phyloP scores from a whole-genome alignment of 495 filamentous ascomycete species.

The Lepraria neglecta region DNA sequence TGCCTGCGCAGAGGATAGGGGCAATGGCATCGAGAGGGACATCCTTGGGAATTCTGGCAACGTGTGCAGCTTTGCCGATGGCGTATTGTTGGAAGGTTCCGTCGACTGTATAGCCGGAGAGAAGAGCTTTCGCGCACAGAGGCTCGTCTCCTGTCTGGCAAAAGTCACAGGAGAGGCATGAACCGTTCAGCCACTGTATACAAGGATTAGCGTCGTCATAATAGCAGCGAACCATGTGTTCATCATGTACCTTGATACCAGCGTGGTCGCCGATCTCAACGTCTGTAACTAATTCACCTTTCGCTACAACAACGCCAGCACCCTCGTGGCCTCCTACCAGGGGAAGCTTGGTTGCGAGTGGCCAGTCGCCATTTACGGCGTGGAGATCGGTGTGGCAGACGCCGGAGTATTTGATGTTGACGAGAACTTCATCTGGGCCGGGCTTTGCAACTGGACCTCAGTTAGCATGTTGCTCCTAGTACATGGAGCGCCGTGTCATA shows the following conservation, averaged over 20 bases:
- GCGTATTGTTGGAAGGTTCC: conserved; percentile 90
- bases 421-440: conserved; percentile 77
- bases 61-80: conserved; percentile 77
- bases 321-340: conserved; percentile 95
- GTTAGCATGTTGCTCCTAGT: neutral
- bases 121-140: conserved; percentile 61
- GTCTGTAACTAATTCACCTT: conserved; percentile 64
- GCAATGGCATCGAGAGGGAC: conserved; percentile 69
- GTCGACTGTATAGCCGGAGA: conserved; percentile 88
- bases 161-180: conserved; percentile 71
- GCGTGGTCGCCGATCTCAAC: conserved; percentile 73
- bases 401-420: conserved; percentile 88
- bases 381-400: conserved; percentile 90
- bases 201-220: neutral
- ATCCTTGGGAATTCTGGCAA: conserved; percentile 70
- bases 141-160: conserved; percentile 72
- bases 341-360: conserved; percentile 66
- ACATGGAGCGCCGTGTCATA: neutral
- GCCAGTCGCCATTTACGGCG: conserved; percentile 86
- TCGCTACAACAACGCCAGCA: conserved; percentile 76
- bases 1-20: conserved; percentile 79
- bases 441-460: conserved; percentile 56
- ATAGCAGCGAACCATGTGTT: neutral
- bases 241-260: conserved; percentile 57
- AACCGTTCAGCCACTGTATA: conserved; percentile 72